Evolutionary conservation across 2,329 filamentous ascomycete genomes (phyloP).

Genomic region (Rachicladosporium sp.): DNA sequence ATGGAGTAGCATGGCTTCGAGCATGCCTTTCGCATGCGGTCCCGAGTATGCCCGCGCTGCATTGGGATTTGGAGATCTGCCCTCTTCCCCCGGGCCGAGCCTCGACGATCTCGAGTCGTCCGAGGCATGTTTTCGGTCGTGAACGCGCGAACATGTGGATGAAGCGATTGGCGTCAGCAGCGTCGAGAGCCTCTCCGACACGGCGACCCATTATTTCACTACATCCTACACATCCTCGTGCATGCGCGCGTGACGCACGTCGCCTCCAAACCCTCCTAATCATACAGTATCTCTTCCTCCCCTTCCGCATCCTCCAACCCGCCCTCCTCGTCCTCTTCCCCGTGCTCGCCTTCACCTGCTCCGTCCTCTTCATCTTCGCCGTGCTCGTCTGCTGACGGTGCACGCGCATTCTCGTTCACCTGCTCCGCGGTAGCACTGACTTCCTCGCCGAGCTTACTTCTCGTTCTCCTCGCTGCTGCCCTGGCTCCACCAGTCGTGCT

Average conservation of each 20-base stretch:
- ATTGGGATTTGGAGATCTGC: too few species aligned
- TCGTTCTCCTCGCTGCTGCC: slow-evolving; percentile 22
- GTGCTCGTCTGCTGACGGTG: slow-evolving; percentile 16
- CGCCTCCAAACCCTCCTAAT: slow-evolving; percentile 8
- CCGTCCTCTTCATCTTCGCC: slow-evolving; percentile 15
- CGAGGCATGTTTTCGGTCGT: too few species aligned
- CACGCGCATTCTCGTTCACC: slow-evolving; percentile 9
- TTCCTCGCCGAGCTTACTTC: slow-evolving; percentile 33
- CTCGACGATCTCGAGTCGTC: too few species aligned
- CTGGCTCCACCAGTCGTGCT: slow-evolving; percentile 3
- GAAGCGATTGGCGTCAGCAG: too few species aligned
- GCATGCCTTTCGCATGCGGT: too few species aligned
- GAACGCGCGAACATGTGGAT: too few species aligned
- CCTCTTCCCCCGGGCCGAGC: too few species aligned
- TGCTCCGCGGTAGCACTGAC: slow-evolving; percentile 14
- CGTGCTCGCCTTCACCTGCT: slow-evolving; percentile 18
- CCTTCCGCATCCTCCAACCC: slow-evolving; percentile 13
- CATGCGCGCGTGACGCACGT: too few species aligned
- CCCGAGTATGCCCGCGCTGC: too few species aligned
- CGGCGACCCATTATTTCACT: not conserved
- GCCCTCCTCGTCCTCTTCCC: slow-evolving; percentile 18
- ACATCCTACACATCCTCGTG: slow-evolving; percentile 2
- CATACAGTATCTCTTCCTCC: slow-evolving; percentile 12
- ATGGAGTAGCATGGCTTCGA: too few species aligned
- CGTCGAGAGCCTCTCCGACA: not conserved